Evolutionary conservation across 805 yeast species (phyloP), one percentile per base, ranked within the genome.

Genomic region (Myxozyma geophila): DNA sequence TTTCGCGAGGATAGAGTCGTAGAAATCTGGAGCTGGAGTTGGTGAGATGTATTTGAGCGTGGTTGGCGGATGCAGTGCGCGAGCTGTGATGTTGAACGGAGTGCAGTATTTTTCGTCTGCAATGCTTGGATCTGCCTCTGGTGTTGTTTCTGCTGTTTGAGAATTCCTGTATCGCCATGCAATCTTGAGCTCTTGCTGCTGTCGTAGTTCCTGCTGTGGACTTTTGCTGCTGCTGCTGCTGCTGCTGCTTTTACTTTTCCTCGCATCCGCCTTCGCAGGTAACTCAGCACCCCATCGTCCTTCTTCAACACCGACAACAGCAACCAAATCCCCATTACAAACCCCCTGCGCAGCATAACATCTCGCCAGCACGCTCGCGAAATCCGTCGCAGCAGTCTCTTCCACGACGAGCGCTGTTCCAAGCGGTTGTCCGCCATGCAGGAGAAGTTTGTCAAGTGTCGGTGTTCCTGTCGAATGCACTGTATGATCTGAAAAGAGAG

Each of bases 301-400:
- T 4, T 77, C 78, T 55, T 84, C 81, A 39, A 81, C 74, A 0
- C 92, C 90, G 17, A 56, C 53, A 12, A 87, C 87, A 19, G 89
- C 80, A 36, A 85, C 80, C 73, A 87, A 91, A 2, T 89, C 83
- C 23, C 60, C 86, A 65, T 89, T 93, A 0, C 85, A 74, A 40
- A 87, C 75, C 13, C 97, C 96, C 74, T 90, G 96, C 0, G 96
- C 81, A 0, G 89, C 86, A 77, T 87, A 89, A 2, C 85, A 78
- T 67, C 92, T 85, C 35, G 86, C 74, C 43, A 93, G 68, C 10
- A 90, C 86, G 6, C 91, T 82, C 7, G 89, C 81, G 72, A 91
- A 93, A 72, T 93, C 98, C 0, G 98, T 93, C 7, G 93, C 87
- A 0, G 96, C 95, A 15, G 84, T 82, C 73, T 93, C 98, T 74